Percentiles rank a stretch among this genome's conserved stretches.
These are phyloP conservation scores for Takashimella koratensis DNA, from an alignment of 1,284 basidiomycete genomes.

Conservation along the genomic window DNA sequence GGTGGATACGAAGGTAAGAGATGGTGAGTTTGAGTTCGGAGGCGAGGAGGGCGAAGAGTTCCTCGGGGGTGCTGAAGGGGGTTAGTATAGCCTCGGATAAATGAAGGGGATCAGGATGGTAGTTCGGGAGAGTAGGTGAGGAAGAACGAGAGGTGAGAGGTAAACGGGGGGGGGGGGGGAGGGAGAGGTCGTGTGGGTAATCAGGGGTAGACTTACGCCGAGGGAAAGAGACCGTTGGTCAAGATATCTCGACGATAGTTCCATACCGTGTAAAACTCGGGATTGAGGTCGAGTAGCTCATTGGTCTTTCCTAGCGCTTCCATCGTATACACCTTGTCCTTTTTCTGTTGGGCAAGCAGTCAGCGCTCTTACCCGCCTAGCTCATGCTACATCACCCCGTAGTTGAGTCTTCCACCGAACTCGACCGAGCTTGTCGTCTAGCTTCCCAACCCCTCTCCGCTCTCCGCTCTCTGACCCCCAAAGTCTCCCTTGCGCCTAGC, in stretches of 20 bases:
- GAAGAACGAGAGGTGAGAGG: conserved; percentile 10
- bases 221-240: conserved; percentile 65
- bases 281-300: conserved; percentile 72
- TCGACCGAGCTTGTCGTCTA: too few species aligned
- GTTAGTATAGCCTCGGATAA: neutral
- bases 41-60: conserved; percentile 62
- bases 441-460: neutral
- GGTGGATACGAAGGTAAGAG: conserved; percentile 70
- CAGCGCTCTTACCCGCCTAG: too few species aligned
- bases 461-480: neutral
- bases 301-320: conserved; percentile 70
- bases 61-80: conserved; percentile 56
- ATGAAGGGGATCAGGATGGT: neutral
- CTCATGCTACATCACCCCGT: too few species aligned
- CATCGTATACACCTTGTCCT: conserved; percentile 59
- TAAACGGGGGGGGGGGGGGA: neutral
- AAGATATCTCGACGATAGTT: conserved; percentile 81
- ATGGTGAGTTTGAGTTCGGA: conserved; percentile 78
- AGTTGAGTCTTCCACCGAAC: too few species aligned
- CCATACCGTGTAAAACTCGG: conserved; percentile 91
- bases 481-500: neutral
- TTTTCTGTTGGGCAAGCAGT: conserved; percentile 63
- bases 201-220: conserved; percentile 55
- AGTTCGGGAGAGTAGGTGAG: conserved; percentile 7
- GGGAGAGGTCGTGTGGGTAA: too few species aligned